These are phyloP conservation scores for Claviceps spartinae DNA, from an alignment of 2,329 filamentous ascomycete species.

Conservation along the genomic window DNA sequence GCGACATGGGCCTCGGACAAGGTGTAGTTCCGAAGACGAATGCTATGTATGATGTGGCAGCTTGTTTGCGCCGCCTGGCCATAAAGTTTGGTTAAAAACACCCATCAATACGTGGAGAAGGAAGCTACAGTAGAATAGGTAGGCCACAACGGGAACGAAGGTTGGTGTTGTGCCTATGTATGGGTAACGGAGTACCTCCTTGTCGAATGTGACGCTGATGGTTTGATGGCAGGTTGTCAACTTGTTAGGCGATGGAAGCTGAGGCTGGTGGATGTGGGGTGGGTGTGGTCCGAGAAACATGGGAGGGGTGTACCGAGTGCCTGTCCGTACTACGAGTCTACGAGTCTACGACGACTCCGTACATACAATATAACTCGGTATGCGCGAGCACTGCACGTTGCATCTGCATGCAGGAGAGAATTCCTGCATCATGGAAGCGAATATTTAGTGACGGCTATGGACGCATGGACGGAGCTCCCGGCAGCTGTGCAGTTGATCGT, in stretches of 20 bases:
- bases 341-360: no score
- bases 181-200: no score
- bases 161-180: not conserved
- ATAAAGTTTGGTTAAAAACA: not conserved
- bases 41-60: not conserved
- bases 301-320: not conserved
- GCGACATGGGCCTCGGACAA: conserved; percentile 5
- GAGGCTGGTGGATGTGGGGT: not conserved
- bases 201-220: no score
- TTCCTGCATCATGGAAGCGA: not conserved
- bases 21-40: conserved; percentile 1
- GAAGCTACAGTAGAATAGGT: not conserved
- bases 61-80: not conserved
- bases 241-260: no score
- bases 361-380: no score
- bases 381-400: not conserved
- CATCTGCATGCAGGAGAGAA: not conserved
- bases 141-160: not conserved
- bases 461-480: not conserved
- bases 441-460: not conserved
- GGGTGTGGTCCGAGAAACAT: not conserved
- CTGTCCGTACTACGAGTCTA: no score
- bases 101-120: not conserved
- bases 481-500: not conserved
- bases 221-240: no score